Evolutionary conservation across 306 rosid genomes (phyloP).

Genomic region (Leucaena leucocephala): DNA sequence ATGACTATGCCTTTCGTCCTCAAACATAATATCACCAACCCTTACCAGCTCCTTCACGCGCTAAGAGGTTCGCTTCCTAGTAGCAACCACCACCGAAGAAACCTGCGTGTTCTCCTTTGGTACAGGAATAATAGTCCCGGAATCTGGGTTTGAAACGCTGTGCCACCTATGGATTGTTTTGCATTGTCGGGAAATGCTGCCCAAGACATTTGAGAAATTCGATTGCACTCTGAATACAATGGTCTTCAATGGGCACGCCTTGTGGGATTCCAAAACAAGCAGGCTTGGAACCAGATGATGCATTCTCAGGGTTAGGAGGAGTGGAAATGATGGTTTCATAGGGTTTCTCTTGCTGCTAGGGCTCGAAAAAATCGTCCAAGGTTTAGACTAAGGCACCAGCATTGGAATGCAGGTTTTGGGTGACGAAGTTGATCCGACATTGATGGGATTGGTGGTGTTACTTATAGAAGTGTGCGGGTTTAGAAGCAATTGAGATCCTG

Average conservation of each 20-base stretch:
- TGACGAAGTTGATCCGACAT: neutral
- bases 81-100: slow-evolving; percentile 27
- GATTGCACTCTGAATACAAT: slow-evolving; percentile 64
- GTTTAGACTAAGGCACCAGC: slow-evolving; percentile 71
- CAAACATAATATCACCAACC: slow-evolving; percentile 45
- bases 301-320: slow-evolving; percentile 23
- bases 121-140: slow-evolving; percentile 67
- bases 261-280: slow-evolving; percentile 36
- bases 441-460: slow-evolving; percentile 7
- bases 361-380: slow-evolving; percentile 48
- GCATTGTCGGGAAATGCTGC: slow-evolving; percentile 53
- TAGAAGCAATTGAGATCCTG: slow-evolving; percentile 57
- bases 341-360: slow-evolving; percentile 4
- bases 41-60: slow-evolving; percentile 69
- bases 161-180: slow-evolving; percentile 21
- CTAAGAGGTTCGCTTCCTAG: slow-evolving; percentile 32
- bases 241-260: slow-evolving; percentile 34
- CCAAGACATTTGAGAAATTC: slow-evolving; percentile 69
- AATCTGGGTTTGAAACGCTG: slow-evolving; percentile 40
- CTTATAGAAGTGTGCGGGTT: slow-evolving; percentile 31
- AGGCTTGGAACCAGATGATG: slow-evolving; percentile 8
- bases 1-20: slow-evolving; percentile 55
- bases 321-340: slow-evolving; percentile 28
- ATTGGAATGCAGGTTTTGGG: slow-evolving; percentile 40
- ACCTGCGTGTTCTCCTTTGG: slow-evolving; percentile 44